A percentile compares a stretch with the other conserved stretches of the same genome.
Evolutionary conservation across 148 eudicot species (phyloP).

Genomic region (Talinum fruticosum): DNA sequence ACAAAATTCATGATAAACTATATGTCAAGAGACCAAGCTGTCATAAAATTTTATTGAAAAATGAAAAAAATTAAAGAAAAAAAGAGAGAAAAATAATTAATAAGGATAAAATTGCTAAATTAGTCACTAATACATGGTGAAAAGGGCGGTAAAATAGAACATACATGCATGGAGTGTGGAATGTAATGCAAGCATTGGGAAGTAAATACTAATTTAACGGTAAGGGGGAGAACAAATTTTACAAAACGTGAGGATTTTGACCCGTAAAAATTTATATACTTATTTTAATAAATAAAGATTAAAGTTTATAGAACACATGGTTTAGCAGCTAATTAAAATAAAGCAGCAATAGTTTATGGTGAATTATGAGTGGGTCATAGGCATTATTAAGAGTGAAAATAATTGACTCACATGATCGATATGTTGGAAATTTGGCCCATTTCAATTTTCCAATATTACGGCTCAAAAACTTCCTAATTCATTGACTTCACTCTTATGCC

Average conservation of each 20-base stretch:
- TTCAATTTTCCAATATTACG: conserved; percentile 9
- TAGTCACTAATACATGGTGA: no score
- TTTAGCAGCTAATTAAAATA: background rate
- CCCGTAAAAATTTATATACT: no score
- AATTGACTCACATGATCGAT: conserved; percentile 19
- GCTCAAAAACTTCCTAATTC: background rate
- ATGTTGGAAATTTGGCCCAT: background rate
- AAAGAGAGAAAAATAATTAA: no score
- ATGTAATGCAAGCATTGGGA: conserved; percentile 13
- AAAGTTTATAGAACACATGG: background rate
- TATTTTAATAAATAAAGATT: no score
- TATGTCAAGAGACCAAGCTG: no score
- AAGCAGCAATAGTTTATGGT: background rate
- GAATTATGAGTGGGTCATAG: background rate
- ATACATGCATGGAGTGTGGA: background rate
- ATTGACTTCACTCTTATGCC: background rate
- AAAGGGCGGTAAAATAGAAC: background rate
- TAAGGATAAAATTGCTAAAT: no score
- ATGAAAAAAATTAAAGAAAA: no score
- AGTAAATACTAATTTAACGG: conserved; percentile 12
- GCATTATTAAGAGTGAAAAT: conserved; percentile 12
- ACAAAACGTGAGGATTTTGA: no score
- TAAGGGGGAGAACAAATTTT: no score
- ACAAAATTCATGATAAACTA: no score
- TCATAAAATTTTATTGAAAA: no score